Conservation (phyloP, 2,329 filamentous ascomycete genomes). For the Ceratocystis papillata region DNA sequence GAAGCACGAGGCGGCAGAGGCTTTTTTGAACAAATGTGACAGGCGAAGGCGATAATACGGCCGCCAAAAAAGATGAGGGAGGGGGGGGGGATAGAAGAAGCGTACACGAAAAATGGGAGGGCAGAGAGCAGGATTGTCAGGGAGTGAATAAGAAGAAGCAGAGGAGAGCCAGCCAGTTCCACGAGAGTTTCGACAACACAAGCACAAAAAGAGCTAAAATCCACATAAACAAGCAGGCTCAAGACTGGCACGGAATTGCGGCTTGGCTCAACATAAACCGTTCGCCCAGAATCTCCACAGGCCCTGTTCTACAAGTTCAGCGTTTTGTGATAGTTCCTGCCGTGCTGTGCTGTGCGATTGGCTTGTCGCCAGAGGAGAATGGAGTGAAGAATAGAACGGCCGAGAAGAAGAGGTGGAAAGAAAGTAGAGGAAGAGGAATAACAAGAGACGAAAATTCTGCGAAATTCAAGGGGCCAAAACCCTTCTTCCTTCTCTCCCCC, state of each 20-base stretch:
- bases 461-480: conserved; percentile 8
- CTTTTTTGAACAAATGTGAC: too few species aligned
- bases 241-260: too few species aligned
- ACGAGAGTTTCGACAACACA: too few species aligned
- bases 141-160: too few species aligned
- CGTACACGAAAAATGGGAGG: neutral
- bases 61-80: neutral
- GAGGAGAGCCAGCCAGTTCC: too few species aligned
- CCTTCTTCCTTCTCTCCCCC: too few species aligned
- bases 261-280: neutral
- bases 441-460: conserved; percentile 16
- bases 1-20: conserved; percentile 2
- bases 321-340: neutral
- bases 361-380: neutral
- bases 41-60: too few species aligned
- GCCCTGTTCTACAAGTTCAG: neutral
- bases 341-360: neutral
- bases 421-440: neutral
- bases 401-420: neutral
- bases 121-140: neutral
- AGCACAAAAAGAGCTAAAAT: too few species aligned
- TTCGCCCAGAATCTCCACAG: neutral
- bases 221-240: too few species aligned
- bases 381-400: too few species aligned
- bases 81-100: neutral